Conservation (phyloP, 352 stramenopile genomes). For the Phytophthora podocarpi region DNA sequence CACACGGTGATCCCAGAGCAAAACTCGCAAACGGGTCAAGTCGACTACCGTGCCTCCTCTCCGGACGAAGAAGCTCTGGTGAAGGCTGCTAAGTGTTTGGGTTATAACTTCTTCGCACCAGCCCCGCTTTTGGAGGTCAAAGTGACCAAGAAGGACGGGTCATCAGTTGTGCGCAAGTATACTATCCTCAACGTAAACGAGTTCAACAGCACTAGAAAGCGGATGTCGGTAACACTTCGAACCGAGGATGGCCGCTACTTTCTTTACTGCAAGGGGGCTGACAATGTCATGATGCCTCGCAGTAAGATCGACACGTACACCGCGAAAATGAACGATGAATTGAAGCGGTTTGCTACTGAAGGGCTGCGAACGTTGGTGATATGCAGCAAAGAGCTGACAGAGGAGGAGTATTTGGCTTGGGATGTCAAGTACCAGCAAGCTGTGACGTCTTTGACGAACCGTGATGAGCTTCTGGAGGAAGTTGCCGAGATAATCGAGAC, state of each 20-base stretch:
- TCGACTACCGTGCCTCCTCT: constrained; percentile 89
- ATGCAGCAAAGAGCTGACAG: constrained; percentile 57
- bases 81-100: constrained; percentile 67
- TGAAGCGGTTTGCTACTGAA: constrained; percentile 83
- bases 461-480: constrained; percentile 56
- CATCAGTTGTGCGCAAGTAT: constrained; percentile 42
- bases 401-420: constrained; percentile 70
- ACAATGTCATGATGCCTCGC: constrained; percentile 87
- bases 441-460: constrained; percentile 63
- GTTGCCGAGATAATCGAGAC: constrained; percentile 66
- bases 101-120: constrained; percentile 77
- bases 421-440: constrained; percentile 62
- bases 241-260: constrained; percentile 49
- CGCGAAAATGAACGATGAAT: constrained; percentile 44
- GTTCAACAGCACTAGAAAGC: constrained; percentile 94
- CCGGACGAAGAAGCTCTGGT: constrained; percentile 94
- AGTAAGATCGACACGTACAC: constrained; percentile 41
- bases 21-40: constrained; percentile 45
- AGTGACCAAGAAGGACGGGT: constrained; percentile 53
- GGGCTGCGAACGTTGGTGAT: constrained; percentile 87
- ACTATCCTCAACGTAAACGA: constrained; percentile 83
- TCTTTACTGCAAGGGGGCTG: constrained; percentile 80
- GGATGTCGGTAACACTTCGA: constrained; percentile 96
- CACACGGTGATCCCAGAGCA: constrained; percentile 80
- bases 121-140: constrained; percentile 58